These are phyloP conservation scores for Sporothrix mexicana DNA, from an alignment of 2,329 filamentous ascomycete species.

Conservation along the genomic window DNA sequence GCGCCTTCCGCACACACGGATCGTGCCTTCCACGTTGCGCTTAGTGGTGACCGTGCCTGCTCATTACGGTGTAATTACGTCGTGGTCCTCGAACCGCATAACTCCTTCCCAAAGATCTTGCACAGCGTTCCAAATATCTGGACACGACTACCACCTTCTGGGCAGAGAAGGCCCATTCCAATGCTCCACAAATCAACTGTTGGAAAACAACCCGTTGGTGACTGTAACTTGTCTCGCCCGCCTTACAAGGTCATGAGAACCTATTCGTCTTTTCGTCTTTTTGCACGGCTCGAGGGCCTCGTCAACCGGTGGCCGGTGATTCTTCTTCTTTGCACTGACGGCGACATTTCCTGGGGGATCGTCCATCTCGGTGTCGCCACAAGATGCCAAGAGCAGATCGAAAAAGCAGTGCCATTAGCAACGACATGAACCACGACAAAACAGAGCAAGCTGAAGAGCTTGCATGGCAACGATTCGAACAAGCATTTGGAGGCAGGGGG, in stretches of 20 bases:
- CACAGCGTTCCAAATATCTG: neutral
- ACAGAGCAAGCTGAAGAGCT: conserved; percentile 7
- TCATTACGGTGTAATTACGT: neutral
- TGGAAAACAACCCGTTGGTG: too few species aligned
- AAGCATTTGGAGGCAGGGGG: neutral
- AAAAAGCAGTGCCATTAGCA: neutral
- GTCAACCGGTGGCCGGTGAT: too few species aligned
- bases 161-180: neutral
- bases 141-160: neutral
- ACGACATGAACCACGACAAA: neutral
- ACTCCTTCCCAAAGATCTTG: neutral
- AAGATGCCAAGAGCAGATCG: neutral
- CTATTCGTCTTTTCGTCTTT: neutral
- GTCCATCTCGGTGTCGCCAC: neutral
- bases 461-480: neutral
- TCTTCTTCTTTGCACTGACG: neutral
- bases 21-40: conserved; percentile 8
- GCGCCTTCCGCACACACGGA: neutral
- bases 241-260: neutral
- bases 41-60: neutral
- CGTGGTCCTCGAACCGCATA: neutral
- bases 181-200: neutral
- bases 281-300: neutral
- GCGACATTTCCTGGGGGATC: neutral
- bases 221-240: neutral